phyloP scores from a whole-genome alignment of 202 grass and related monocot genomes.

The Setaria italica region DNA sequence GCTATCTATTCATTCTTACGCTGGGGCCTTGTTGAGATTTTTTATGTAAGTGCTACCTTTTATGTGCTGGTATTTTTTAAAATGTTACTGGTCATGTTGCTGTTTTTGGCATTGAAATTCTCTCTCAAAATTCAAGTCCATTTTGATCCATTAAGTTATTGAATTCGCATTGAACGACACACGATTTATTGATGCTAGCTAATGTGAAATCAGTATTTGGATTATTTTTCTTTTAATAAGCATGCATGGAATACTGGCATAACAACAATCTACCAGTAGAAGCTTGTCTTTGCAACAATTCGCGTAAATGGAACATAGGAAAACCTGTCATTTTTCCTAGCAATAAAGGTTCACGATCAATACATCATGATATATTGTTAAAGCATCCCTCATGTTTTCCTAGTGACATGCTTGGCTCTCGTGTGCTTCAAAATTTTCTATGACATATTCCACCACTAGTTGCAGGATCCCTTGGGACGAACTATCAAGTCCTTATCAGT shows the following conservation, averaged over 20 bases:
- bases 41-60: constrained; percentile 80
- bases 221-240: constrained; percentile 9
- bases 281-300: constrained; percentile 16
- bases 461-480: constrained; percentile 16
- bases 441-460: constrained; percentile 10
- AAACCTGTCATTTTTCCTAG: not conserved
- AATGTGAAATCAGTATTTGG: constrained; percentile 17
- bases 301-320: constrained; percentile 1
- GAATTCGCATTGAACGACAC: not conserved
- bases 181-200: not conserved
- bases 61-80: constrained; percentile 1
- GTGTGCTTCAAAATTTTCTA: constrained; percentile 15
- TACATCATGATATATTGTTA: constrained; percentile 8
- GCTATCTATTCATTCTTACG: constrained; percentile 73
- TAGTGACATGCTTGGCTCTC: constrained; percentile 5
- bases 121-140: not conserved
- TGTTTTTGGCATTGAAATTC: not conserved
- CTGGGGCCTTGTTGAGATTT: constrained; percentile 73
- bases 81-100: not conserved
- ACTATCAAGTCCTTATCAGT: not conserved
- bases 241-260: constrained; percentile 16
- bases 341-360: constrained; percentile 27
- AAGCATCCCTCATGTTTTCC: constrained; percentile 25
- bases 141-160: not conserved
- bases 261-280: not conserved